phyloP scores from a whole-genome alignment of 352 stramenopile genomes.

The Phytophthora citrophthora region DNA sequence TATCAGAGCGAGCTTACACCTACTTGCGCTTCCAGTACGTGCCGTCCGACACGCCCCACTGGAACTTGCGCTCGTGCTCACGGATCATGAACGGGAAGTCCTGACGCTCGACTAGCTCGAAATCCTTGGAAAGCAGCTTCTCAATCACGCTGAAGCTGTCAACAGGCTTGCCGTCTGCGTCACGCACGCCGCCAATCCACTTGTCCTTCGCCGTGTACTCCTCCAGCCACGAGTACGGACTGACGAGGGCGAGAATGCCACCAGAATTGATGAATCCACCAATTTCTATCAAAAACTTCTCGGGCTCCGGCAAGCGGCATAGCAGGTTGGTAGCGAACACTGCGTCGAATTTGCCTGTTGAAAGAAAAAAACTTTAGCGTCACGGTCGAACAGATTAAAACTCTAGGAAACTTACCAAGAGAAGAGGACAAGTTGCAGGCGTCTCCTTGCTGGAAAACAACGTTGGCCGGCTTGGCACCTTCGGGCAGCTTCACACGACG shows the following conservation, averaged over 20 bases:
- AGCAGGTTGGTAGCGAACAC: slow-evolving; percentile 96
- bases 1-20: not conserved
- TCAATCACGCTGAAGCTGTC: slow-evolving; percentile 79
- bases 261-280: slow-evolving; percentile 87
- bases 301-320: slow-evolving; percentile 94
- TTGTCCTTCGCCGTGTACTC: slow-evolving; percentile 95
- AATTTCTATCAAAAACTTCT: slow-evolving; percentile 90
- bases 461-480: slow-evolving; percentile 59
- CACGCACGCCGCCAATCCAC: slow-evolving; percentile 79
- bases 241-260: slow-evolving; percentile 95
- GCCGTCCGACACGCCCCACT: slow-evolving; percentile 91
- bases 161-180: slow-evolving; percentile 47
- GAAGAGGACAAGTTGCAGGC: slow-evolving; percentile 87
- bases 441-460: slow-evolving; percentile 94
- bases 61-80: slow-evolving; percentile 93
- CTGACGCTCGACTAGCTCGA: slow-evolving; percentile 80
- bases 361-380: slow-evolving; percentile 26
- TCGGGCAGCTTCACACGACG: slow-evolving; percentile 69
- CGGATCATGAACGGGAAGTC: slow-evolving; percentile 93
- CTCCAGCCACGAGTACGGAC: slow-evolving; percentile 97
- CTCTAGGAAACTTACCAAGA: slow-evolving; percentile 69
- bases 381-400: slow-evolving; percentile 30
- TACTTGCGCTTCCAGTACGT: slow-evolving; percentile 87
- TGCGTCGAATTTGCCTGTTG: slow-evolving; percentile 91
- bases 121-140: slow-evolving; percentile 59